These are phyloP conservation scores for Mytilinidion resinicola DNA, from an alignment of 495 filamentous ascomycete species.

Conservation along the genomic window DNA sequence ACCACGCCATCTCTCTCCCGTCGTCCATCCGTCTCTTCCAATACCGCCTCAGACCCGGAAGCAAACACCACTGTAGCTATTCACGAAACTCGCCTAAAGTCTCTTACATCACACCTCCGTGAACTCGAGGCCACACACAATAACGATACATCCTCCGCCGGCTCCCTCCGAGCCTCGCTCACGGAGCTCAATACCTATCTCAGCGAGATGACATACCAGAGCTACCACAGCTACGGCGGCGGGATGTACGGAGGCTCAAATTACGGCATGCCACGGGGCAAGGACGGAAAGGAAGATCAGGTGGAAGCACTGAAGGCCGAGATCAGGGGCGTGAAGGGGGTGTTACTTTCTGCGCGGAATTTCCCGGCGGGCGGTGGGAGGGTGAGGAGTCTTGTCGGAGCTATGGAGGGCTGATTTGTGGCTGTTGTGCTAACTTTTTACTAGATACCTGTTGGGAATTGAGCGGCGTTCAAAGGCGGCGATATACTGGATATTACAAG, in stretches of 20 bases:
- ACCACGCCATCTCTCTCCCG: conserved; percentile 54
- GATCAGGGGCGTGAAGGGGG: conserved; percentile 89
- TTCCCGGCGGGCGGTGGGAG: conserved; percentile 42
- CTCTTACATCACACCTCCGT: conserved; percentile 47
- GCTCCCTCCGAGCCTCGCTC: conserved; percentile 27
- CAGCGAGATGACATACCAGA: conserved; percentile 47
- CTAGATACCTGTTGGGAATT: too few species aligned
- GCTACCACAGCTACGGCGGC: conserved; percentile 32
- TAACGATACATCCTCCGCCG: conserved; percentile 12
- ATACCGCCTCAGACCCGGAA: conserved; percentile 7
- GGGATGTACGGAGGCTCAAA: conserved; percentile 15
- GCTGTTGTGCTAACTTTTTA: too few species aligned
- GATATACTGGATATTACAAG: too few species aligned
- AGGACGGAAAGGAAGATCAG: conserved; percentile 57
- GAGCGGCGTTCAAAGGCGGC: too few species aligned
- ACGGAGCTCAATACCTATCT: conserved; percentile 49
- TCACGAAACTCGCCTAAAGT: conserved; percentile 43
- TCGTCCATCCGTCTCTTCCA: conserved; percentile 26
- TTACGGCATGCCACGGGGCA: conserved; percentile 34
- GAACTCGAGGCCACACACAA: conserved; percentile 40
- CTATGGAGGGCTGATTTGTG: too few species aligned
- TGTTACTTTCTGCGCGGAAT: conserved; percentile 70
- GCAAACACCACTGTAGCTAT: conserved; percentile 20
- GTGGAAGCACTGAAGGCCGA: conserved; percentile 72
- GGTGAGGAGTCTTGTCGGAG: background rate